A percentile compares a stretch with the other conserved stretches of the same genome.
Evolutionary conservation across 192 early-diverging fungal genomes (phyloP).

Genomic region (Mortierella hygrophila): DNA sequence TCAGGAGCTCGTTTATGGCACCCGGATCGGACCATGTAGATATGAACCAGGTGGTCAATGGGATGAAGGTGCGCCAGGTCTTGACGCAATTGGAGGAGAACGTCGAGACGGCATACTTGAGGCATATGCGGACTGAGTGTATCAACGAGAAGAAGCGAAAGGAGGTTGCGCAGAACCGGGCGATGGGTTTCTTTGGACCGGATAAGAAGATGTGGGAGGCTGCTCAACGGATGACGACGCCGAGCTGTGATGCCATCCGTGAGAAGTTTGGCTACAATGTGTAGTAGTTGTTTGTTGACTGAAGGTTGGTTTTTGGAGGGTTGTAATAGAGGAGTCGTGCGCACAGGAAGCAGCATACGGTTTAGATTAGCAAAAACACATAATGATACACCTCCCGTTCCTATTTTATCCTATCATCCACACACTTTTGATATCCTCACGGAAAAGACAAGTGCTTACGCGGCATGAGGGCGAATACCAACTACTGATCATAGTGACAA

Average conservation of each 20-base stretch:
- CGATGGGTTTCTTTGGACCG: constrained; percentile 72
- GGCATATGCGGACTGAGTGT: constrained; percentile 73
- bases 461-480: too few species aligned
- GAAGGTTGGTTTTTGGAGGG: background rate
- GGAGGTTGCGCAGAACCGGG: constrained; percentile 65
- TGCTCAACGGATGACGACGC: constrained; percentile 75
- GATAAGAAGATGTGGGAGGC: constrained; percentile 74
- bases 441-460: too few species aligned
- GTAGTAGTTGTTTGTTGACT: background rate
- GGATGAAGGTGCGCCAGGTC: constrained; percentile 52
- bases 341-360: background rate
- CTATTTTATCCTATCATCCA: too few species aligned
- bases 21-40: constrained; percentile 17
- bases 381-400: background rate
- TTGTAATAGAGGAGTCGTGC: background rate
- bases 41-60: background rate
- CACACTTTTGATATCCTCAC: too few species aligned
- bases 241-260: constrained; percentile 72
- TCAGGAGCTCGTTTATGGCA: constrained; percentile 40
- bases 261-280: constrained; percentile 39
- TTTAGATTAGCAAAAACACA: background rate
- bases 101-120: constrained; percentile 79
- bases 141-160: constrained; percentile 72
- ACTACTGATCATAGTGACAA: too few species aligned
- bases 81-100: constrained; percentile 77